Evolutionary conservation across 371 early-diverging fungal genomes (phyloP).

Genomic region (Vairimorpha apis): DNA sequence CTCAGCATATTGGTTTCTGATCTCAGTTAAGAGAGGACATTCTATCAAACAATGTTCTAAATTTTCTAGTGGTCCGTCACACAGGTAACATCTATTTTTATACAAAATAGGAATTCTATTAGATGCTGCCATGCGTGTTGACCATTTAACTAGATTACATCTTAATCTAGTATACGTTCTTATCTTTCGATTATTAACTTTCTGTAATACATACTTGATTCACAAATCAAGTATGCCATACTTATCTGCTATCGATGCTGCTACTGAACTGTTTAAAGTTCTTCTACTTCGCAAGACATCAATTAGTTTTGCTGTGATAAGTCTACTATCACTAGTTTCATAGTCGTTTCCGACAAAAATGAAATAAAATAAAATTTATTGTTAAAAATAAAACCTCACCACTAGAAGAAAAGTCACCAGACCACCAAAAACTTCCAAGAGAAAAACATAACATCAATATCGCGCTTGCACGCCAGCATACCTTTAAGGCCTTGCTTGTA

Average conservation of each 20-base stretch:
- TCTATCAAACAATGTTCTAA: background rate
- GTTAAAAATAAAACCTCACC: no score
- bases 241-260: background rate
- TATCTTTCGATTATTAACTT: constrained; percentile 1
- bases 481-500: no score
- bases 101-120: background rate
- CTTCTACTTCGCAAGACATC: background rate
- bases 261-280: background rate
- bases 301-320: background rate
- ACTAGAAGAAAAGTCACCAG: no score
- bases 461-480: no score
- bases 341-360: constrained; percentile 1
- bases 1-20: background rate
- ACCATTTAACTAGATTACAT: constrained; percentile 4
- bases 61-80: constrained; percentile 5
- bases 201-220: background rate
- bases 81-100: background rate
- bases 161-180: constrained; percentile 8
- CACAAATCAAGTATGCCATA: background rate
- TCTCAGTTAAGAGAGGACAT: background rate
- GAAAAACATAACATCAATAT: no score
- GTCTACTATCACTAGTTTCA: background rate
- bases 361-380: no score
- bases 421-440: no score
- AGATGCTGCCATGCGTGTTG: background rate